A percentile compares a stretch with the other conserved stretches of the same genome.
phyloP scores from a whole-genome alignment of 2,329 filamentous ascomycete species.

The Dryadomyces quercus-mongolicae region DNA sequence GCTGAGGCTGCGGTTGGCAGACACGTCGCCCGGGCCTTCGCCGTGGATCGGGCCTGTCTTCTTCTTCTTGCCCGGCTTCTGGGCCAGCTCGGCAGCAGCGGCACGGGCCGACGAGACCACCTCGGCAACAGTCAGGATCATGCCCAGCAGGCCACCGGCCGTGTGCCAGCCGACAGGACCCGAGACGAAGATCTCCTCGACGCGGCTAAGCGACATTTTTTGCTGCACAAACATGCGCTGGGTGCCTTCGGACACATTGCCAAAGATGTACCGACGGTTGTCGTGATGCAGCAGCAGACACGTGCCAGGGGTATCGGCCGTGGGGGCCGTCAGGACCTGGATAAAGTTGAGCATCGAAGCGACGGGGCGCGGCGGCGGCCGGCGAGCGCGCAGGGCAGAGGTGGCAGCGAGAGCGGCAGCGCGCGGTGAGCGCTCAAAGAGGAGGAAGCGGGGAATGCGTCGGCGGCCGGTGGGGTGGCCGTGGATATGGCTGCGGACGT shows the following conservation, averaged over 20 bases:
- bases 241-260: conserved; percentile 69
- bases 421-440: neutral
- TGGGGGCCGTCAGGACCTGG: conserved; percentile 70
- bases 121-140: conserved; percentile 76
- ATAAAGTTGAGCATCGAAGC: conserved; percentile 57
- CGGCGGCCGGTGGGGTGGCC: neutral
- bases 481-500: neutral
- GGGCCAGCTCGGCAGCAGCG: conserved; percentile 14
- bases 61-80: conserved; percentile 6
- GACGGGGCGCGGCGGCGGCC: neutral
- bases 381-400: too few species aligned
- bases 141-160: conserved; percentile 71
- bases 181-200: conserved; percentile 71
- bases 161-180: conserved; percentile 65
- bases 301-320: conserved; percentile 77
- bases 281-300: conserved; percentile 69
- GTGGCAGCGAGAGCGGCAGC: neutral
- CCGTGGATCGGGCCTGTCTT: neutral
- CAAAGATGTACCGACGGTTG: conserved; percentile 73
- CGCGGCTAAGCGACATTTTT: conserved; percentile 49
- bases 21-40: neutral
- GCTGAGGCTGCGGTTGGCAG: conserved; percentile 26
- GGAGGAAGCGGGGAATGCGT: conserved; percentile 1
- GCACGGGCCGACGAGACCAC: conserved; percentile 36
- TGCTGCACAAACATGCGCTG: conserved; percentile 66